phyloP scores from a whole-genome alignment of 345 rosid genomes.

The Citrus reticulata region DNA sequence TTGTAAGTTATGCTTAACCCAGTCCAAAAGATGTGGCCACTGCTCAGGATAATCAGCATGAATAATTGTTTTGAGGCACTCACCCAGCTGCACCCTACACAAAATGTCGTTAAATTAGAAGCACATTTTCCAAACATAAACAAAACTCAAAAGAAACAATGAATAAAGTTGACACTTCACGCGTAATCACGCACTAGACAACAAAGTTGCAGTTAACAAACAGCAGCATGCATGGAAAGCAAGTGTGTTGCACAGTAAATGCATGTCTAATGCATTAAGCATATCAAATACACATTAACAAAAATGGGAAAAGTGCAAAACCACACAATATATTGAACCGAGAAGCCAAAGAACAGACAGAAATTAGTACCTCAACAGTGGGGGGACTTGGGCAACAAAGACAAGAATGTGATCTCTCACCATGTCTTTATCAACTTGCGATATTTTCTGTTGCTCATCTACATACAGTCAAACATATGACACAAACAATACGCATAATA shows the following conservation, averaged over 20 bases:
- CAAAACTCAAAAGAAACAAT: not conserved
- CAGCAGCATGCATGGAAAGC: not conserved
- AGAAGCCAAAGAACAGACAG: not conserved
- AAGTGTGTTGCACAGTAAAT: too few species aligned
- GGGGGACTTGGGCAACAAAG: slow-evolving; percentile 84
- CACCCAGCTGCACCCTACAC: slow-evolving; percentile 90
- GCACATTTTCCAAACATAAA: not conserved
- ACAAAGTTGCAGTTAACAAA: not conserved
- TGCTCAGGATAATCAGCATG: slow-evolving; percentile 98
- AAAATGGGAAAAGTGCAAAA: slow-evolving; percentile 14
- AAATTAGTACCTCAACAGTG: slow-evolving; percentile 65
- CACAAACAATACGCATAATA: not conserved
- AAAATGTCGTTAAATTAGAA: not conserved
- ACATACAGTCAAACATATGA: slow-evolving; percentile 30
- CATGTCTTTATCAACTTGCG: slow-evolving; percentile 62
- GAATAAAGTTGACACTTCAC: not conserved
- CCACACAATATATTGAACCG: not conserved
- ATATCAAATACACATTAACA: not conserved
- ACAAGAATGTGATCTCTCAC: slow-evolving; percentile 85
- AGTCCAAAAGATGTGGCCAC: slow-evolving; percentile 93
- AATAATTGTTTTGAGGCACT: slow-evolving; percentile 90
- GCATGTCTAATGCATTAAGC: not conserved
- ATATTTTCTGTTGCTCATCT: slow-evolving; percentile 75
- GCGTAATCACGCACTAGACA: not conserved
- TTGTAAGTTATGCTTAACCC: slow-evolving; percentile 90